Base-by-base conservation (phyloP, 1,284 basidiomycete genomes). In the Hemileia vastatrix region DNA sequence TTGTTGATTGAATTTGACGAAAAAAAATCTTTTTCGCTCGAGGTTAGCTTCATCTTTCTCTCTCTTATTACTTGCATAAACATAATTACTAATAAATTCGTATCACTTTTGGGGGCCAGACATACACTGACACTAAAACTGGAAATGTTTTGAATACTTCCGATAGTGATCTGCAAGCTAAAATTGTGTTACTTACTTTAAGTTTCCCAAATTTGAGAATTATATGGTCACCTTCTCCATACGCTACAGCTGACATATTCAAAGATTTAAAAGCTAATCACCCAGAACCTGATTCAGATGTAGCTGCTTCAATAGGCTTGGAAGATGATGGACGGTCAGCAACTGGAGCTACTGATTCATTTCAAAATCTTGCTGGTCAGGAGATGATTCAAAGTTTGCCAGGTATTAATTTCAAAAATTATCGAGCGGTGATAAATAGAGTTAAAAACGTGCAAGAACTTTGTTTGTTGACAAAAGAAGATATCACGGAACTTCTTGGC, bases 1-100 rank as follows among this genome's bases (percentile, higher is more conserved):
- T 79, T 98, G 13, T 81, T 98, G n/a, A 96, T 98, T 71, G 94
- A 99, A 73, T 99, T 98, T 69, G 94, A 97, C 71, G 90, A 97
- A 76, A 88, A 95, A 76, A 95, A 94, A 71, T 85, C 90, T 0
- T 98, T 97, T 76, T 88, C 90, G 0, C 80, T 96, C 11, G 60
- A 62, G 43, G 60, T 62, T 11, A 27, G 59, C 18, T 1, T 13
- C 11, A 1, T 8, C n/a, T n/a, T n/a, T n/a, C n/a, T n/a, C n/a
- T n/a, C n/a, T n/a, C n/a, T n/a, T n/a, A n/a, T n/a, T n/a, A n/a
- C n/a, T n/a, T n/a, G n/a, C n/a, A n/a, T n/a, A n/a, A n/a, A n/a
- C n/a, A n/a, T n/a, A n/a, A n/a, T n/a, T n/a, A n/a, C n/a, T n/a
- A n/a, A n/a, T 9, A 9, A 51, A 51, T 19, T 31, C 49, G 49